Conservation (phyloP, 1,139 yeast genomes). For the Pichia sp. region DNA sequence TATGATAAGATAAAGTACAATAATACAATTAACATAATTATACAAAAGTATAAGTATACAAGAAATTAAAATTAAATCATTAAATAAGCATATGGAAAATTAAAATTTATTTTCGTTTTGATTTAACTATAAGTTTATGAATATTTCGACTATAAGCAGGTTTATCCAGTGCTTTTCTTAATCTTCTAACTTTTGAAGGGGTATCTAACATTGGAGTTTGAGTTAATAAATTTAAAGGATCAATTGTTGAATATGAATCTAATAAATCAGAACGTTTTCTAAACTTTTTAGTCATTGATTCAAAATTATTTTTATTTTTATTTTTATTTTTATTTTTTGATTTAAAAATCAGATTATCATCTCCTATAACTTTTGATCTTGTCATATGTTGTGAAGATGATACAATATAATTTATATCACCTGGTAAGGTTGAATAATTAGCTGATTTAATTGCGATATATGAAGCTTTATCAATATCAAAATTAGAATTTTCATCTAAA, state of each 20-base stretch:
- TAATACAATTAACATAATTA: too few relatives aligned
- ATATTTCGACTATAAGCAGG: background rate
- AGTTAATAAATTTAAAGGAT: slow-evolving; percentile 12
- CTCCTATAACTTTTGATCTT: slow-evolving; percentile 10
- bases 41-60: too few relatives aligned
- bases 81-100: too few relatives aligned
- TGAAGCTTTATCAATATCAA: background rate
- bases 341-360: slow-evolving; percentile 8
- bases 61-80: too few relatives aligned
- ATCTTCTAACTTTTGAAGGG: slow-evolving; percentile 14
- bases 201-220: slow-evolving; percentile 1
- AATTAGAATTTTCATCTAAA: too few relatives aligned
- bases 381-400: slow-evolving; percentile 11
- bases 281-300: too few relatives aligned
- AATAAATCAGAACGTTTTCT: background rate
- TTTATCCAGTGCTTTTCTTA: slow-evolving; percentile 11
- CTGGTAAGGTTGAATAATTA: background rate
- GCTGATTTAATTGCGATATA: background rate
- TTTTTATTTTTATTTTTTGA: too few relatives aligned
- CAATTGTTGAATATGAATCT: background rate
- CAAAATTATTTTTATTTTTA: too few relatives aligned
- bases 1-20: too few relatives aligned
- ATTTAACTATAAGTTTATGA: slow-evolving; percentile 2
- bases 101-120: background rate
- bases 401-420: slow-evolving; percentile 4